Evolutionary conservation across 2,329 filamentous ascomycete genomes (phyloP), one percentile per base, ranked within the genome.

Genomic region (Dothiorella sarmentorum): DNA sequence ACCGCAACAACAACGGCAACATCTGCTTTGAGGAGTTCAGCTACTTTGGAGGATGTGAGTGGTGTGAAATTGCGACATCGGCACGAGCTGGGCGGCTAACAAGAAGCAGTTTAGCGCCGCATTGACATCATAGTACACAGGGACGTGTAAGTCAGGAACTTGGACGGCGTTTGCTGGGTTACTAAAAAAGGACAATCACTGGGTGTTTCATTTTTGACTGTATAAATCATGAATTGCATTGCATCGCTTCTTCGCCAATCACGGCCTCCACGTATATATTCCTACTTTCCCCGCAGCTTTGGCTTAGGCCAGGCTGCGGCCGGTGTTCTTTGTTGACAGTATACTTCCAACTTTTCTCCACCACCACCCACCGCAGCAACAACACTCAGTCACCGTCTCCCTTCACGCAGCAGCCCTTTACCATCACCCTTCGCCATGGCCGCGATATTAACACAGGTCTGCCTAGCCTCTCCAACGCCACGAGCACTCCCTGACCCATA

Each of bases 1-100:
- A 58, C 17, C 55, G 55, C 55, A 58, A 58, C 24, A 17, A 24
- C n/a, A 38, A 58, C 22, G 55, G 55, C 55, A 47, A 58, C 55
- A 58, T 58, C 22, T 45, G 43, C 42, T 58, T 58, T 17, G 55
- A 58, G 10, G 55, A 58, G 33, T 58, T 58, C 44, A 47, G 33
- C 44, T 58, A 58, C 22, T 58, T 53, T 20, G 49, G 49, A 7
- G 49, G 35, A 38, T 24, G 49, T 53, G 35, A 53, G 49, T 52
- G 35, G 10, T 26, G 4, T 15, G 47, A 40, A 10, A 53, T 29
- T 40, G 49, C 49, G 49, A 53, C 49, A 40, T 40, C 49, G 49
- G 49, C 49, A 22, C 24, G 18, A 4, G 24, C 11, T 31, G 11
- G 15, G 15, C 7, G 15, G 22, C 49, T 53, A 40, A 53, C 49